Evolutionary conservation across 139 green algal species (phyloP), one percentile per base, ranked within the genome.

Genomic region (Microglena sp.): DNA sequence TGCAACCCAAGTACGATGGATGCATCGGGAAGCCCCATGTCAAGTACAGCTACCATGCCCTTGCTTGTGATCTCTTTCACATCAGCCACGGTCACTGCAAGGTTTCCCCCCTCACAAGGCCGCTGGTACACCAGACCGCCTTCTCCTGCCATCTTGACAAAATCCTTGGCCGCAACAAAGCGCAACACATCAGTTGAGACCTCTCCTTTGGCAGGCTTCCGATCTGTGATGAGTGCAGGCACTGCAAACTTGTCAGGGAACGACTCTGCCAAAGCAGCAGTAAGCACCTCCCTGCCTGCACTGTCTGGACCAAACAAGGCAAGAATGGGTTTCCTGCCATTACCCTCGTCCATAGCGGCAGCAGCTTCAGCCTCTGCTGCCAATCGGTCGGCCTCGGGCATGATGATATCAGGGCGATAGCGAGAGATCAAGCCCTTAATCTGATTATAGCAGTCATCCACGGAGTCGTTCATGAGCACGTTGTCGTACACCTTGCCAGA

Each of bases 401-500:
- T 44, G n/a, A 84, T 68, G 33, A 87, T 77, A 64, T 87, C 80
- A 28, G 80, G 80, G 7, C 80, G 68, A 60, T 74, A 68, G 22
- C 53, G 63, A 43, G 57, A 69, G 54, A 89, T 87, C 18, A 79
- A 29, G 0, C 50, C 67, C 28, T 71, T 73, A 21, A 89, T 68
- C 55, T 82, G 31, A 11, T 60, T 53, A 33, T 80, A 83, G 1
- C 68, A 44, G 21, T 67, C 53, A 0, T 82, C 69, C 1, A 77
- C 18, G 32, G 82, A 58, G 27, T 72, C 76, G 58, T 80, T 85
- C 36, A 82, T 59, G 33, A 90, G 55, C 18, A 72, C 66, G 55
- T 80, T 45, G 58, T 82, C 76, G 56, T 80, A 82, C 28, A 71
- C 24, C 18, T 68, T 60, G 11, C 64, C 71, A 44, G 32, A 62